A percentile compares a stretch with the other conserved stretches of the same genome.
Evolutionary conservation across 1,284 basidiomycete genomes (phyloP).

Genomic region (Flammula alnicola): DNA sequence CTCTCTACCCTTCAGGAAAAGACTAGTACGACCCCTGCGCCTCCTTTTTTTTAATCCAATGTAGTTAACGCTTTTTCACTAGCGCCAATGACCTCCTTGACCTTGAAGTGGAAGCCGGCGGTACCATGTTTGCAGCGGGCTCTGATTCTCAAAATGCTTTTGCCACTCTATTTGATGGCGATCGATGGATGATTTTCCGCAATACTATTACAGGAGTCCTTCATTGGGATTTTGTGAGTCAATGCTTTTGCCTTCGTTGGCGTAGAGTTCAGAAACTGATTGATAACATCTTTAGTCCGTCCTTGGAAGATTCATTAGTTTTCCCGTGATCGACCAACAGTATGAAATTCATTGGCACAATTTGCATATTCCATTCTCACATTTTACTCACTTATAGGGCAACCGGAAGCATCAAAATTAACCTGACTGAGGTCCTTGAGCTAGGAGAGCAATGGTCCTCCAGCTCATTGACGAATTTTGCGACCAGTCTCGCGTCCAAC

Average conservation of each 20-base stretch:
- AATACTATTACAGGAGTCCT: conserved; percentile 58
- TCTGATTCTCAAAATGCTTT: conserved; percentile 47
- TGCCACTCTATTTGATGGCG: conserved; percentile 52
- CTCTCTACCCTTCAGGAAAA: conserved; percentile 36
- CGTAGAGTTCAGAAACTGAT: conserved; percentile 35
- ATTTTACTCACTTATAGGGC: conserved; percentile 42
- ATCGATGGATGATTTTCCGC: conserved; percentile 70
- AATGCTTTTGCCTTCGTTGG: conserved; percentile 41
- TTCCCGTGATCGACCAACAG: conserved; percentile 63
- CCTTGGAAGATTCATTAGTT: conserved; percentile 64
- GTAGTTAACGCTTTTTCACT: background rate
- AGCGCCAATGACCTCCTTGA: conserved; percentile 57
- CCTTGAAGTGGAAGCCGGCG: conserved; percentile 54
- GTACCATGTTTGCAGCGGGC: conserved; percentile 53
- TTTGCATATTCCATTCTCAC: no score
- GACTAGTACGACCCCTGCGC: conserved; percentile 62
- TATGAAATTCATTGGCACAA: no score
- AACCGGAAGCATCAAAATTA: conserved; percentile 59
- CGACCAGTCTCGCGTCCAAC: conserved; percentile 41
- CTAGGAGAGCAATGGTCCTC: conserved; percentile 60
- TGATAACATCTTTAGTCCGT: conserved; percentile 46
- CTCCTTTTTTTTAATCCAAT: no score
- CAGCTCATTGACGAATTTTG: conserved; percentile 43
- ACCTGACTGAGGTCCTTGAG: conserved; percentile 53
- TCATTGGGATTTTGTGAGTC: conserved; percentile 71